These are phyloP conservation scores for Hypoxylon cercidicola DNA, from an alignment of 495 filamentous ascomycete genomes.

Conservation along the genomic window DNA sequence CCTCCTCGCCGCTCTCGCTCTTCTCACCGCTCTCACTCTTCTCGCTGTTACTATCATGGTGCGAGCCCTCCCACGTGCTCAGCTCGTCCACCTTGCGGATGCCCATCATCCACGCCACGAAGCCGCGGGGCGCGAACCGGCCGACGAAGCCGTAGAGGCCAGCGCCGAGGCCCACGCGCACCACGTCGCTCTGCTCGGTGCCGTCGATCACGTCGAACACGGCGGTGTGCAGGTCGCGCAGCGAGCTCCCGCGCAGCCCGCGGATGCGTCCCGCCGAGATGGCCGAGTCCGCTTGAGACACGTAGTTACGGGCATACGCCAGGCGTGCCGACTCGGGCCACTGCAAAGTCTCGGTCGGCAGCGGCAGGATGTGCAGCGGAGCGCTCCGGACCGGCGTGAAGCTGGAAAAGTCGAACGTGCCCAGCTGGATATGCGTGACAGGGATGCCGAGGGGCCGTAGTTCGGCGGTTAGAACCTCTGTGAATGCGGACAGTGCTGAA, in stretches of 20 bases:
- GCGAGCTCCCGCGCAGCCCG: conserved; percentile 68
- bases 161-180: conserved; percentile 84
- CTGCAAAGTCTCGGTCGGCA: conserved; percentile 65
- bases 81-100: conserved; percentile 65
- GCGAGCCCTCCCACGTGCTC: conserved; percentile 52
- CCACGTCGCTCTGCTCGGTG: conserved; percentile 58
- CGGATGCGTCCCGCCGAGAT: conserved; percentile 57
- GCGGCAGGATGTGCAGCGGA: conserved; percentile 41
- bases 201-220: conserved; percentile 84
- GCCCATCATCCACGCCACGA: conserved; percentile 93
- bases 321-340: conserved; percentile 69
- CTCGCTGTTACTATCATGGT: conserved; percentile 36
- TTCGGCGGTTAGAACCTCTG: conserved; percentile 78
- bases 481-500: conserved; percentile 82
- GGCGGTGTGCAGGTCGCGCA: conserved; percentile 81
- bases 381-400: conserved; percentile 55
- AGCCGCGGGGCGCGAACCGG: conserved; percentile 76
- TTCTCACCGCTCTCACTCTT: conserved; percentile 42
- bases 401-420: conserved; percentile 76
- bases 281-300: conserved; percentile 58
- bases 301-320: conserved; percentile 67
- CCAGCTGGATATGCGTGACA: conserved; percentile 85
- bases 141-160: conserved; percentile 87
- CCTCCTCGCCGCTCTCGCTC: conserved; percentile 38
- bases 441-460: conserved; percentile 74